These are phyloP conservation scores for Parachaetomium inaequale DNA, from an alignment of 495 filamentous ascomycete species.

Conservation along the genomic window DNA sequence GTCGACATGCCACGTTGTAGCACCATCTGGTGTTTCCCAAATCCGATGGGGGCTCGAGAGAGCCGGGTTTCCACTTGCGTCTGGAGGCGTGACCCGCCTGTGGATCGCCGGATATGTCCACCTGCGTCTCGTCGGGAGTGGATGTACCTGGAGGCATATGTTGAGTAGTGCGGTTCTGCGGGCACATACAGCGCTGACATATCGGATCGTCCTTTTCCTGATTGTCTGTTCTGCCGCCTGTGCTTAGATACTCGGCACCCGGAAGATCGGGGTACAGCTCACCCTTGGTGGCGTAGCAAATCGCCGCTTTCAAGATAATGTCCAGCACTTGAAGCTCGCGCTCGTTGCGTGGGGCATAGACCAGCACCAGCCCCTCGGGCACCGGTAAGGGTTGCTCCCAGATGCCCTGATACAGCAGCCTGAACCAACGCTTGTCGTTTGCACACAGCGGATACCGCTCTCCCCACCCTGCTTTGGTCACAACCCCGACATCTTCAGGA, in stretches of 20 bases:
- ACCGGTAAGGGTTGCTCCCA: background rate
- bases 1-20: background rate
- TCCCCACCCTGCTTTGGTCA: constrained; percentile 5
- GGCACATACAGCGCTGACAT: background rate
- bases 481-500: constrained; percentile 1
- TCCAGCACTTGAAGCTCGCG: background rate
- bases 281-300: constrained; percentile 9
- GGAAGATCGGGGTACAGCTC: background rate
- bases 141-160: too few relatives aligned
- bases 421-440: constrained; percentile 8
- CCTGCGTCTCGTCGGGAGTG: background rate
- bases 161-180: background rate
- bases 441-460: constrained; percentile 9
- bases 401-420: constrained; percentile 8
- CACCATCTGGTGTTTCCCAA: background rate
- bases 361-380: constrained; percentile 3
- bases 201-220: background rate
- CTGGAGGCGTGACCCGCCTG: background rate
- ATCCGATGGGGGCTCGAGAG: background rate
- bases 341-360: constrained; percentile 7
- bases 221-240: background rate
- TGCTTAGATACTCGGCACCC: background rate
- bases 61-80: background rate
- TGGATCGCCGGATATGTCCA: background rate
- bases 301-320: constrained; percentile 3